phyloP scores from a whole-genome alignment of 2,329 filamentous ascomycete genomes.

The Ceratocystis smalleyi region DNA sequence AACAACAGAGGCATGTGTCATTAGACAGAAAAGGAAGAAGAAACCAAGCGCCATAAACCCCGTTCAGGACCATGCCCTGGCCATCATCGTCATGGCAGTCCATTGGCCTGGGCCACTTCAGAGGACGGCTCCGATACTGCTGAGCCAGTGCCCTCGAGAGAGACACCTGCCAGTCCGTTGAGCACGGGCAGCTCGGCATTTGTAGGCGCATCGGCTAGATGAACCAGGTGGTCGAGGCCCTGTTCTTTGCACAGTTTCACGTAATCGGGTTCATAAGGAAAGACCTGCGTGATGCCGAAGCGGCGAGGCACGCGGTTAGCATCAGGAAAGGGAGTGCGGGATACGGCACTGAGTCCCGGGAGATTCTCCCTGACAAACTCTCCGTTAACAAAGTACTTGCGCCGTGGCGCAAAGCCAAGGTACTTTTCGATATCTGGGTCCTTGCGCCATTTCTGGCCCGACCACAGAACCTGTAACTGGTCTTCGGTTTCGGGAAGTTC shows the following conservation, averaged over 20 bases:
- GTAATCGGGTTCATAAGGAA: slow-evolving; percentile 43
- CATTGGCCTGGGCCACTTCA: not conserved
- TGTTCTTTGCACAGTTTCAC: slow-evolving; percentile 39
- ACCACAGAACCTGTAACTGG: slow-evolving; percentile 28
- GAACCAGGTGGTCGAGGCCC: slow-evolving; percentile 39
- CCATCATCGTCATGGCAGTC: not conserved
- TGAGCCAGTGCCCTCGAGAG: not conserved
- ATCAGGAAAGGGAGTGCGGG: slow-evolving; percentile 40
- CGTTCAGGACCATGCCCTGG: not conserved
- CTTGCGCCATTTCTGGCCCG: slow-evolving; percentile 40
- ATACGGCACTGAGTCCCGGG: slow-evolving; percentile 32
- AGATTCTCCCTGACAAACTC: slow-evolving; percentile 36
- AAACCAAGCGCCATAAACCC: not conserved
- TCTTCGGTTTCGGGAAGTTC: slow-evolving; percentile 40
- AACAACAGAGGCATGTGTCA: not conserved
- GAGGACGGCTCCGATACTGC: slow-evolving; percentile 2
- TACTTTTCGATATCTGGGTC: slow-evolving; percentile 40
- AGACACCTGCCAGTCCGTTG: not conserved
- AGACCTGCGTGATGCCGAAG: slow-evolving; percentile 34
- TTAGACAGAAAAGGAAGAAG: not conserved
- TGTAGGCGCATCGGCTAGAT: slow-evolving; percentile 14
- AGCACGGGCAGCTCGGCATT: not conserved
- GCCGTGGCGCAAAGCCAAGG: slow-evolving; percentile 39
- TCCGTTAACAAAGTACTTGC: slow-evolving; percentile 45
- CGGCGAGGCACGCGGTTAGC: slow-evolving; percentile 37